These are phyloP conservation scores for Suaeda aralocaspica DNA, from an alignment of 148 eudicot species.

Conservation along the genomic window DNA sequence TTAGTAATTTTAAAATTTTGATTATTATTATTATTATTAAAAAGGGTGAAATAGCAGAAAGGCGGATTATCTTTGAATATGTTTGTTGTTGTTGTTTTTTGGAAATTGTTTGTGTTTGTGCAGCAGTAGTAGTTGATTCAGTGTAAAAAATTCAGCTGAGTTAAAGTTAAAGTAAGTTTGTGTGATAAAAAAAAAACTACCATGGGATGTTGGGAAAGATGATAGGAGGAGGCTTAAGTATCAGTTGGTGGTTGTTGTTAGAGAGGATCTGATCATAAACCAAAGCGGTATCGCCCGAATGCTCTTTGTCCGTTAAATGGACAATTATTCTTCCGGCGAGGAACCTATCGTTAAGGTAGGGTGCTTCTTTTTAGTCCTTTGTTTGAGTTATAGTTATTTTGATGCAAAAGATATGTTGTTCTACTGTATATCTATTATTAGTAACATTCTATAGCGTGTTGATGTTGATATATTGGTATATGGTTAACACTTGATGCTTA, in stretches of 20 bases:
- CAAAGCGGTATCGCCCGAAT: constrained; percentile 25
- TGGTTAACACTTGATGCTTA: no score
- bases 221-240: constrained; percentile 38
- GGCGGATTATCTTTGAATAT: constrained; percentile 23
- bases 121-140: constrained; percentile 38
- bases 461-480: no score
- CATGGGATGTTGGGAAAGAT: constrained; percentile 29
- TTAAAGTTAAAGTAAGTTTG: constrained; percentile 19
- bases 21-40: neutral
- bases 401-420: no score
- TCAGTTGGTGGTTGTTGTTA: constrained; percentile 23
- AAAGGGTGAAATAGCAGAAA: neutral
- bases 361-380: constrained; percentile 27
- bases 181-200: no score
- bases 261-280: constrained; percentile 40
- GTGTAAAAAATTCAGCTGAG: constrained; percentile 27
- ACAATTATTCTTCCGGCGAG: constrained; percentile 77
- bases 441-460: no score
- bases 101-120: constrained; percentile 35
- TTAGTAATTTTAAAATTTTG: neutral
- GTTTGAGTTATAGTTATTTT: no score
- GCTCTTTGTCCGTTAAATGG: constrained; percentile 47
- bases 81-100: constrained; percentile 27
- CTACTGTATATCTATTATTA: no score
- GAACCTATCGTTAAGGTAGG: constrained; percentile 77